Evolutionary conservation across 2,329 filamentous ascomycete species (phyloP).

Genomic region (Sphaerulina musiva): DNA sequence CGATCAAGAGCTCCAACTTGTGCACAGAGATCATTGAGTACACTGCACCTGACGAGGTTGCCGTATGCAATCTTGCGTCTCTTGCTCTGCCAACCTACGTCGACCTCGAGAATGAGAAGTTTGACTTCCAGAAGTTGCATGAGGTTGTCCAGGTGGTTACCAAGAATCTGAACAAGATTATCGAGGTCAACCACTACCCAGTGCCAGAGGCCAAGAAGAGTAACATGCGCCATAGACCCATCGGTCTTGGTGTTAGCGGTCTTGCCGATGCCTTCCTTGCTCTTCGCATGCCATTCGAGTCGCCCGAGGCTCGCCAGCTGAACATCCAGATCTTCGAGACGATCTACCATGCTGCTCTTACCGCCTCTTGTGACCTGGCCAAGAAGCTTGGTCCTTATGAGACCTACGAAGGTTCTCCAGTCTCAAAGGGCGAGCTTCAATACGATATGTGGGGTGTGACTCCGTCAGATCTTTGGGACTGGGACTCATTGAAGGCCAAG

Average conservation of each 20-base stretch:
- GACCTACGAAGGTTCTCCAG: conserved; percentile 86
- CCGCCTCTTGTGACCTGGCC: conserved; percentile 79
- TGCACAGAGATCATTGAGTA: conserved; percentile 99
- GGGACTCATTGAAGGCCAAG: conserved; percentile 78
- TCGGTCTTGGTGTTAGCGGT: conserved; percentile 95
- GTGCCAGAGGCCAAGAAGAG: conserved; percentile 87
- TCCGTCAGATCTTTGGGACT: conserved; percentile 93
- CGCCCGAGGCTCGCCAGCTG: conserved; percentile 82
- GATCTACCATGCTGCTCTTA: conserved; percentile 93
- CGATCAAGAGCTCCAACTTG: conserved; percentile 95
- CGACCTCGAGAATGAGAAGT: conserved; percentile 74
- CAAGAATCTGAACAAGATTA: conserved; percentile 95
- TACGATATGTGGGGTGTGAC: conserved; percentile 98
- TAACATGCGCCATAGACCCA: conserved; percentile 94
- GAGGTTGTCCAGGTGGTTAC: conserved; percentile 89
- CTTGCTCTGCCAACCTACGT: conserved; percentile 87
- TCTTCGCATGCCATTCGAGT: conserved; percentile 94
- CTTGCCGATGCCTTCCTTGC: conserved; percentile 97
- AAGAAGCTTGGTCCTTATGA: conserved; percentile 77
- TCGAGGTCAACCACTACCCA: conserved; percentile 98
- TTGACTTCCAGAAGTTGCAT: conserved; percentile 95
- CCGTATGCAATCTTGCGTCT: conserved; percentile 95
- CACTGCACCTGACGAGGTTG: conserved; percentile 93
- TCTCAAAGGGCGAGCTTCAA: conserved; percentile 91
- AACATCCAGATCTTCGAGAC: conserved; percentile 99